These are phyloP conservation scores for Fusarium gaditjirri DNA, from an alignment of 2,329 filamentous ascomycete species.

Conservation along the genomic window DNA sequence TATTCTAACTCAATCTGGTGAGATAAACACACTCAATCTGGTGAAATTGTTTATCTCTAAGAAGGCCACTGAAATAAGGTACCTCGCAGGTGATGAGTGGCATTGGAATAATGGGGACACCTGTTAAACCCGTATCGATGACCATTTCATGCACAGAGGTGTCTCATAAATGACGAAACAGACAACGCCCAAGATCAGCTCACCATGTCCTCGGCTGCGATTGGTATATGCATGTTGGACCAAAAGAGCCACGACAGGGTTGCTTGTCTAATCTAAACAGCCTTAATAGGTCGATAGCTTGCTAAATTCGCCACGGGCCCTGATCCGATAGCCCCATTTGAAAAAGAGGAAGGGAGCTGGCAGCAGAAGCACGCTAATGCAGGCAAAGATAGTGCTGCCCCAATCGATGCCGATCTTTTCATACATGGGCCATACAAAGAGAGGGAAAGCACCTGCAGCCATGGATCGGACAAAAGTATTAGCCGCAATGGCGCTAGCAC, in stretches of 20 bases:
- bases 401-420: not conserved
- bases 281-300: not conserved
- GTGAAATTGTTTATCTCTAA: not conserved
- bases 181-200: not conserved
- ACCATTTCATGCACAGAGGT: not conserved
- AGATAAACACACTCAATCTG: not conserved
- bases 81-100: rapidly evolving
- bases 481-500: not conserved
- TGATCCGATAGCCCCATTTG: not conserved
- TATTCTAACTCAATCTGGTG: not conserved
- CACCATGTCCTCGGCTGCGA: not conserved
- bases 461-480: slow-evolving; percentile 1
- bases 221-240: not conserved
- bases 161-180: not conserved
- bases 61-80: rapidly evolving
- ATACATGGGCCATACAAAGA: slow-evolving; percentile 1
- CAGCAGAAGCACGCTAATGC: not conserved
- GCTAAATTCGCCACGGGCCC: not conserved
- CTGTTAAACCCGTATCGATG: not conserved
- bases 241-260: not conserved
- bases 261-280: no score
- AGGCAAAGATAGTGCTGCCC: slow-evolving; percentile 1
- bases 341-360: not conserved
- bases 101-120: not conserved
- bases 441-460: not conserved